Base-by-base conservation (phyloP, 2,329 filamentous ascomycete species). In the Colletotrichum brevisporum region DNA sequence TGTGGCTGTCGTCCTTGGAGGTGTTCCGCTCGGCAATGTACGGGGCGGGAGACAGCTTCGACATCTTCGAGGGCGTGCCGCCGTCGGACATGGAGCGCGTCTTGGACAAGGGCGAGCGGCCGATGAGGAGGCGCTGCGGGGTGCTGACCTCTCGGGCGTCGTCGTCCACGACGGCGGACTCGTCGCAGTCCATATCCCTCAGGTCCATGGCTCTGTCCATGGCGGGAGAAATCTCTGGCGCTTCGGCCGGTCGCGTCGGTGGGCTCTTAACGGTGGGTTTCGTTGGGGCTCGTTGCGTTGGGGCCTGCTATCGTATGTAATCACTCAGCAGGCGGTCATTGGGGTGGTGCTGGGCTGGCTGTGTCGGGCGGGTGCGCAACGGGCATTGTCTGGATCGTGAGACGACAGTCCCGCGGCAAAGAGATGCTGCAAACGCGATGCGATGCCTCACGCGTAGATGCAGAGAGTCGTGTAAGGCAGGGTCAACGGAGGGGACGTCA, bases 71-170 rank as follows among this genome's bases (percentile, higher is more conserved):
- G 70, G 86, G 88, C 9, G 89, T 87, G 70, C 82, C 85, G 54
- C 89, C 88, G 77, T 93, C 91, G 5, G 91, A 92, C 69, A 92
- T 79, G 57, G 90, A 92, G 71, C 90, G 84, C 47, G 87, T 83
- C 78, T 89, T 91, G 64, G 80, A 77, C 67, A 82, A 75, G 47
- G 85, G 84, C 68, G 85, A 83, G 64, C 77, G 67, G 59, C 57
- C 58, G 18, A 69, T 56, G 50, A 58, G 39, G 39, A 62, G 26
- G 57, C 57, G 60, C n/a, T 70, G 69, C 54, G 68, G 66, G 54
- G 60, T 67, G 45, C 52, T 45, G 43, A 39, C 57, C 41, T 66
- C 67, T 48, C 71, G 75, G 21, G 16, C 16, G 18, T 67, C 62
- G 50, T 76, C 75, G 55, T 81, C 79, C 73, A 78, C 76, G 50